phyloP scores from a whole-genome alignment of 192 early-diverging fungal genomes.

The Polychytrium aggregatum region DNA sequence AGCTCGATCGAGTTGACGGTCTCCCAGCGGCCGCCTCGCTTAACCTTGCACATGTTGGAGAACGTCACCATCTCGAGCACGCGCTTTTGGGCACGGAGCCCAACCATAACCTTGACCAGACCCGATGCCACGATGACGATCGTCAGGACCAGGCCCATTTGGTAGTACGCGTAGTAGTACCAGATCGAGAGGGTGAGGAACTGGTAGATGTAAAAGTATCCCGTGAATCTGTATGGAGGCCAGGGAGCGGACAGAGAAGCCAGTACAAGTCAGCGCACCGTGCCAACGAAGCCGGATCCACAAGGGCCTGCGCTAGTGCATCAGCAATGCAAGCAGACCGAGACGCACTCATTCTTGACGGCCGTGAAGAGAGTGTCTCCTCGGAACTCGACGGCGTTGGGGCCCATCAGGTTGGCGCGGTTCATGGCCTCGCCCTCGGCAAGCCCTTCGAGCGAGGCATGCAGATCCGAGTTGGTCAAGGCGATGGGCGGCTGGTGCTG shows the following conservation, averaged over 20 bases:
- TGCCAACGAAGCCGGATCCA: too few species aligned
- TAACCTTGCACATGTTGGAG: constrained; percentile 29
- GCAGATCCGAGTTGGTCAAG: constrained; percentile 21
- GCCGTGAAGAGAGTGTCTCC: constrained; percentile 45
- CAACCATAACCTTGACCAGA: constrained; percentile 24
- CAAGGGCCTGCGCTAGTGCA: too few species aligned
- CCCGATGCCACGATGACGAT: constrained; percentile 27
- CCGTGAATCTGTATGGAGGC: constrained; percentile 20
- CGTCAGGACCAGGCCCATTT: constrained; percentile 33
- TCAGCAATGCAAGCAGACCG: too few species aligned
- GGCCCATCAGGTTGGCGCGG: constrained; percentile 49
- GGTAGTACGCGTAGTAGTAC: constrained; percentile 36
- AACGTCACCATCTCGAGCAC: constrained; percentile 34
- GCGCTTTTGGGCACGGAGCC: constrained; percentile 17
- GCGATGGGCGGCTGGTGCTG: constrained; percentile 48
- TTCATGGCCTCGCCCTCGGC: constrained; percentile 31
- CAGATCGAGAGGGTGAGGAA: constrained; percentile 29
- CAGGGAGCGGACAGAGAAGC: too few species aligned
- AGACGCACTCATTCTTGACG: constrained; percentile 39
- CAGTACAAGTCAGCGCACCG: too few species aligned
- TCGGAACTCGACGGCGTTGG: constrained; percentile 57
- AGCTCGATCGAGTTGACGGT: constrained; percentile 35
- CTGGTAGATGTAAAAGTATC: constrained; percentile 33
- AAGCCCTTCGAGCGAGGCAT: constrained; percentile 27
- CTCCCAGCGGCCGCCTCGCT: constrained; percentile 46